phyloP scores from a whole-genome alignment of 2,329 filamentous ascomycete species.

The Canariomyces notabilis region DNA sequence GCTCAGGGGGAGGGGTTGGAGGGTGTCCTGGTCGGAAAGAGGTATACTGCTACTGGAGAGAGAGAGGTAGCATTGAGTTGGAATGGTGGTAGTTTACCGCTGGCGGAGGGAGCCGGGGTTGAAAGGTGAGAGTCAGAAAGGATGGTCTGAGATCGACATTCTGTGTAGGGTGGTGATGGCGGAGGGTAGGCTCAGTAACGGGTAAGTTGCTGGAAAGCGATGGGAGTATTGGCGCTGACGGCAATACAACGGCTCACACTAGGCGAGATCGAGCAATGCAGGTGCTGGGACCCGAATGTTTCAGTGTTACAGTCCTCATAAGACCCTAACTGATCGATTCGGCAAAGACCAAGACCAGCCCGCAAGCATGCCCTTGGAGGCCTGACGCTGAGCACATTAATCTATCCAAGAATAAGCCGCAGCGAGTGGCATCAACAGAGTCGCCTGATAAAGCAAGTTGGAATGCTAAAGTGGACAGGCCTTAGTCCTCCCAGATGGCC shows the following conservation, averaged over 20 bases:
- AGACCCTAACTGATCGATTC: too few species aligned
- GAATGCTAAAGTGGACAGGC: background rate
- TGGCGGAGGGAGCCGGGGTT: background rate
- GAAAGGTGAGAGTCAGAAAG: background rate
- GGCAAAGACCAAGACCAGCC: too few species aligned
- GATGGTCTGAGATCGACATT: background rate
- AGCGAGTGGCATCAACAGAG: background rate
- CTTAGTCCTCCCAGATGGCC: slow-evolving; percentile 77
- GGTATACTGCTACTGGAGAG: slow-evolving; percentile 33
- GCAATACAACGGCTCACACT: too few species aligned
- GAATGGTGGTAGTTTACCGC: slow-evolving; percentile 40
- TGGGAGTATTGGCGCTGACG: too few species aligned
- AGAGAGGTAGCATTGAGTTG: slow-evolving; percentile 47
- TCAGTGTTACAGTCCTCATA: too few species aligned
- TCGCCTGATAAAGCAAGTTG: background rate
- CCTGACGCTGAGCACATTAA: background rate
- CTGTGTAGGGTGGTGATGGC: too few species aligned
- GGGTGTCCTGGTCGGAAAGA: slow-evolving; percentile 49
- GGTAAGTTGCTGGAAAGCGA: too few species aligned
- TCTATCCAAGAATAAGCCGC: background rate
- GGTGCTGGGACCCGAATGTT: too few species aligned
- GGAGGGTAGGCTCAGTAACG: too few species aligned
- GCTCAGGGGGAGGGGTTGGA: slow-evolving; percentile 60
- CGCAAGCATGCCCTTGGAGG: too few species aligned
- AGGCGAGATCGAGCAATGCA: too few species aligned